Conservation (phyloP, 495 filamentous ascomycete genomes). For the Hypoxylon lenormandii region DNA sequence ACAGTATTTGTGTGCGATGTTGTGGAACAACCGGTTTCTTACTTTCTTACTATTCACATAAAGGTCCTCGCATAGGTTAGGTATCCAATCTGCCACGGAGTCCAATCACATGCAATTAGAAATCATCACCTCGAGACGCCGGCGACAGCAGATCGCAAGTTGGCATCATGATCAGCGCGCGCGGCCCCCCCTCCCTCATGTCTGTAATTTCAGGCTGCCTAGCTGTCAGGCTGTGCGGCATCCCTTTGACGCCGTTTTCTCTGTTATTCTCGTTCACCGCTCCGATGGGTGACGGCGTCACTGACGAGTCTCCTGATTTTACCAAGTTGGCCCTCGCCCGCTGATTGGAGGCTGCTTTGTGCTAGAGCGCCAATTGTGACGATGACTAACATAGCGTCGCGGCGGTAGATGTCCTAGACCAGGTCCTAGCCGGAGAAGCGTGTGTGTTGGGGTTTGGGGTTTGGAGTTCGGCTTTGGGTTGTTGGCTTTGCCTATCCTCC, state of each 20-base stretch:
- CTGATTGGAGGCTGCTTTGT: constrained; percentile 37
- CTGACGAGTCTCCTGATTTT: constrained; percentile 39
- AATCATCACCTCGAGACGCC: constrained; percentile 7
- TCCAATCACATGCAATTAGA: constrained; percentile 32
- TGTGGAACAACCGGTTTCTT: not conserved
- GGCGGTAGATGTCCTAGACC: constrained; percentile 28
- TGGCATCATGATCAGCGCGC: constrained; percentile 38
- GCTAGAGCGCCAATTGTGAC: constrained; percentile 43
- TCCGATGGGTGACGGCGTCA: constrained; percentile 23
- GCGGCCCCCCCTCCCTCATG: constrained; percentile 18
- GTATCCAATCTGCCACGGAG: constrained; percentile 13
- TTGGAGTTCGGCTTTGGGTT: constrained; percentile 23
- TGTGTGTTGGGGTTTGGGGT: too few species aligned
- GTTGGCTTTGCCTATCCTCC: constrained; percentile 1
- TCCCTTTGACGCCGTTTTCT: constrained; percentile 10
- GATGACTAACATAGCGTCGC: constrained; percentile 34
- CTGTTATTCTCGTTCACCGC: constrained; percentile 43
- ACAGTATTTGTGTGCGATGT: too few species aligned
- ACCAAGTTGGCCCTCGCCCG: constrained; percentile 8
- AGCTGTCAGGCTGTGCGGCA: constrained; percentile 24
- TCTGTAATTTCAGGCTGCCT: constrained; percentile 23
- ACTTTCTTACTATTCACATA: not conserved
- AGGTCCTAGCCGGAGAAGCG: constrained; percentile 27
- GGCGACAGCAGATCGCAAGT: constrained; percentile 9
- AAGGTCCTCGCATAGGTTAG: not conserved